Percentiles rank a stretch among this genome's conserved stretches.
Evolutionary conservation across 495 filamentous ascomycete genomes (phyloP).

Genomic region (Clavariopsis aquatica): DNA sequence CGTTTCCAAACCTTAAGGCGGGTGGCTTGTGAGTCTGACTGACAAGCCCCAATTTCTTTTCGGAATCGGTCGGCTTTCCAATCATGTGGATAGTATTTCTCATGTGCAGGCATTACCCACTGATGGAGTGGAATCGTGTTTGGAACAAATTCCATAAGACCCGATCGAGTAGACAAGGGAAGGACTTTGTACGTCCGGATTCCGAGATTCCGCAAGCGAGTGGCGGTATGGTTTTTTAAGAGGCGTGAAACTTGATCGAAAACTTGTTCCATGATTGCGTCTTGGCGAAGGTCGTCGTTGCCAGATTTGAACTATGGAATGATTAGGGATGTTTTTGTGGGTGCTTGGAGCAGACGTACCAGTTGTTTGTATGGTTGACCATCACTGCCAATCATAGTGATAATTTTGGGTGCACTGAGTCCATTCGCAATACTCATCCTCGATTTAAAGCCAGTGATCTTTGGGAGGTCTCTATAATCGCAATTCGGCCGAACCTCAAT

Average conservation of each 20-base stretch:
- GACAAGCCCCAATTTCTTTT: constrained; percentile 71
- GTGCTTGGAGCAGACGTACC: constrained; percentile 48
- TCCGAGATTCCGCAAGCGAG: constrained; percentile 80
- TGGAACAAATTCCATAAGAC: constrained; percentile 96
- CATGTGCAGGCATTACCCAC: constrained; percentile 86
- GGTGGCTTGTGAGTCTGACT: constrained; percentile 65
- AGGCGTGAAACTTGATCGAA: constrained; percentile 93
- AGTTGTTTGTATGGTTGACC: constrained; percentile 82
- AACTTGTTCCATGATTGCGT: constrained; percentile 99
- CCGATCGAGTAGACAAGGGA: constrained; percentile 76
- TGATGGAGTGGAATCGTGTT: constrained; percentile 89
- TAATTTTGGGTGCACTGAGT: constrained; percentile 87
- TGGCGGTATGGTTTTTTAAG: constrained; percentile 78
- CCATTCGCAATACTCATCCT: constrained; percentile 84
- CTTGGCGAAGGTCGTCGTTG: constrained; percentile 94
- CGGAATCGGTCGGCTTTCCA: constrained; percentile 72
- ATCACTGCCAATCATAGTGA: constrained; percentile 74
- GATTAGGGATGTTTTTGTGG: not conserved
- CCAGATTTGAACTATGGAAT: constrained; percentile 75
- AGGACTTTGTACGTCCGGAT: constrained; percentile 96
- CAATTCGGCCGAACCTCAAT: constrained; percentile 70
- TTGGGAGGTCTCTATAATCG: constrained; percentile 75
- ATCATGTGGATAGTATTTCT: constrained; percentile 81
- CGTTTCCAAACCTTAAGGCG: constrained; percentile 72
- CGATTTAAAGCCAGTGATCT: constrained; percentile 65